Base-by-base conservation (phyloP, 305 asterid species). In the Galium porrigens region DNA sequence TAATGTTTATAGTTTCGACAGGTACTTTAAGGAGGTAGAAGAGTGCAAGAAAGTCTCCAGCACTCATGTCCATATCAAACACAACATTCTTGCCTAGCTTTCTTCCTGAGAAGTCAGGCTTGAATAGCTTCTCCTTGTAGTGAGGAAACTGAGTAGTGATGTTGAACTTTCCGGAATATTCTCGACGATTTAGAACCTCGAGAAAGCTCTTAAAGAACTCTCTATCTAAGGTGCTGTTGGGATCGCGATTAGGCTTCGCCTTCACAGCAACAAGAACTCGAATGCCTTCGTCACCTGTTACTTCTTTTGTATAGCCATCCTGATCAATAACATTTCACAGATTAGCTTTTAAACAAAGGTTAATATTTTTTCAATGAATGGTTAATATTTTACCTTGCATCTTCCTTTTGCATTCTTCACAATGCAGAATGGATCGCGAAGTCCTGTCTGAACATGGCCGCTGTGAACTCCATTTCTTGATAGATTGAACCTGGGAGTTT, bases 51-150 rank as follows among this genome's bases (percentile, higher is more conserved):
- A 90, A 85, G 77, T 88, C 97, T 72, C 97, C 96, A n/a, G 85
- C 84, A 67, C 97, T 90, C 96, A 90, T 82, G 77, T 90, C 95
- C 95, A 85, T 88, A 85, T 90, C 97, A 48, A 88, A 90, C 57
- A 91, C 82, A 5, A 91, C 78, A 63, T 70, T 79, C 71, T 75
- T 88, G 62, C 97, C 97, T 6, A 77, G 83, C 15, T 17, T 53
- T 68, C 75, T 79, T 44, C 84, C 86, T 44, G 46, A 64, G 4
- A 82, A 73, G 63, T 83, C 84, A 51, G 94, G 92, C 74, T 70
- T 88, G 83, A 72, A 68, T 12, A 79, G 42, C 62, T 81, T 77
- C 79, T 86, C 83, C 74, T 62, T 76, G 77, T 83, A 78, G 51
- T 76, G 72, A 69, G 84, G 92, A 70, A 78, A 88, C 49, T 86